Percentiles rank a stretch among this genome's conserved stretches.
Conservation (phyloP, 768 basidiomycete species). For the Cystoderma amianthinum region DNA sequence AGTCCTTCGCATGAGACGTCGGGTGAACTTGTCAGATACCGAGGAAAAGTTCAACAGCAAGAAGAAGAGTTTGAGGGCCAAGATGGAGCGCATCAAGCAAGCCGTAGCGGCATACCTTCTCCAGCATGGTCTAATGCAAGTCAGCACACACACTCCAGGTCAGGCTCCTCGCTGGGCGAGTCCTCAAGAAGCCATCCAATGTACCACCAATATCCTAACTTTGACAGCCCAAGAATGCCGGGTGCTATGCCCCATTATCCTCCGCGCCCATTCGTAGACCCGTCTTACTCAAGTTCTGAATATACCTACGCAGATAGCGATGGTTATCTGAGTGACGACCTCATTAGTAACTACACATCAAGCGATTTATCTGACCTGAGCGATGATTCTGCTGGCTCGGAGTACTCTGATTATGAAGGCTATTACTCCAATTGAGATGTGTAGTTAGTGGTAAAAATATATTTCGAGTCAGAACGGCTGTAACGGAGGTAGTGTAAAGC, state of each 20-base stretch:
- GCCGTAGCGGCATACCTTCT: too few species aligned
- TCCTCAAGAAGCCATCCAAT: not conserved
- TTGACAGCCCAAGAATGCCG: not conserved
- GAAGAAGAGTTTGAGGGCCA: not conserved
- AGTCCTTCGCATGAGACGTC: conserved; percentile 6
- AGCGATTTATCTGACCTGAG: not conserved
- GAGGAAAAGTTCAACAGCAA: conserved; percentile 6
- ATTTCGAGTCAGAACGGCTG: too few species aligned
- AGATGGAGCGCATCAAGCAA: not conserved
- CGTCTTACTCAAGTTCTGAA: not conserved
- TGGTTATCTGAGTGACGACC: not conserved
- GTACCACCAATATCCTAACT: too few species aligned
- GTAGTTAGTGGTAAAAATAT: not conserved
- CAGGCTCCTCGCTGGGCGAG: not conserved
- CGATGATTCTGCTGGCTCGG: not conserved
- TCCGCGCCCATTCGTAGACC: not conserved
- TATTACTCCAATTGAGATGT: too few species aligned
- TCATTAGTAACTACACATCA: not conserved
- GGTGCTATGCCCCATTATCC: not conserved
- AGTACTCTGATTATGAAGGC: not conserved
- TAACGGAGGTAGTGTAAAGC: too few species aligned
- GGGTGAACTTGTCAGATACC: conserved; percentile 11
- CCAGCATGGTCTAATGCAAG: not conserved
- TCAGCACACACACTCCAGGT: not conserved
- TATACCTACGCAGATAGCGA: not conserved